phyloP scores from a whole-genome alignment of 2,329 filamentous ascomycete genomes.

The Arthrobotrys megalospora region DNA sequence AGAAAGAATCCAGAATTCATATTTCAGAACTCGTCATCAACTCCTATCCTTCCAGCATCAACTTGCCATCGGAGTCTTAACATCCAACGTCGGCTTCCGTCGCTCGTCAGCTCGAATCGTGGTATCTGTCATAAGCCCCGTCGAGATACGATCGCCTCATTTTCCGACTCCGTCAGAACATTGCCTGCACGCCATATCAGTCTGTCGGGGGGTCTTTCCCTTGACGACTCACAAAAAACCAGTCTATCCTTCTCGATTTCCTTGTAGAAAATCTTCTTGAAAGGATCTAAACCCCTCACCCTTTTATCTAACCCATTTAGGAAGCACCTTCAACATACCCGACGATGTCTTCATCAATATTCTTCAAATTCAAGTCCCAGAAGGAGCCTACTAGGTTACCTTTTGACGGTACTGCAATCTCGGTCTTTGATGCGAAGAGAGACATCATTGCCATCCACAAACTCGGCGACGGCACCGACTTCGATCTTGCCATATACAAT shows the following conservation, averaged over 20 bases:
- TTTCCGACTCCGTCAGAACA: constrained; percentile 11
- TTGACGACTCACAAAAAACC: constrained; percentile 9
- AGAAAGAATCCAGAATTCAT: constrained; percentile 36
- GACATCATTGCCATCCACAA: constrained; percentile 97
- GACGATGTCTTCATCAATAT: constrained; percentile 92
- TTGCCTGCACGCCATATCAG: constrained; percentile 6
- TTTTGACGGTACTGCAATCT: constrained; percentile 97
- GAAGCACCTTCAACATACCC: constrained; percentile 31
- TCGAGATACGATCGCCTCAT: constrained; percentile 14
- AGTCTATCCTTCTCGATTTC: constrained; percentile 23
- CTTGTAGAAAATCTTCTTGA: constrained; percentile 38
- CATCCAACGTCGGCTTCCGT: neutral
- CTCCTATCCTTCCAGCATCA: constrained; percentile 1
- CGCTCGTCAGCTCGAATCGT: constrained; percentile 4
- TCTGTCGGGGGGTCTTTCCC: constrained; percentile 49
- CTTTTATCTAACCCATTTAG: constrained; percentile 37
- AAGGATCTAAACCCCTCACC: constrained; percentile 15
- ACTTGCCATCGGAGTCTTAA: constrained; percentile 16
- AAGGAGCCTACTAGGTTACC: constrained; percentile 94
- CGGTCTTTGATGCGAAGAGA: constrained; percentile 97
- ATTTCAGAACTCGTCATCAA: neutral
- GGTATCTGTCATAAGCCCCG: constrained; percentile 15
- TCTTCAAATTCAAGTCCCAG: constrained; percentile 99
- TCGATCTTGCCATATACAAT: constrained; percentile 93
- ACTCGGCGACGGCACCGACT: constrained; percentile 94